phyloP scores from a whole-genome alignment of 176 grass and related monocot genomes.

The Aechmea fasciata region DNA sequence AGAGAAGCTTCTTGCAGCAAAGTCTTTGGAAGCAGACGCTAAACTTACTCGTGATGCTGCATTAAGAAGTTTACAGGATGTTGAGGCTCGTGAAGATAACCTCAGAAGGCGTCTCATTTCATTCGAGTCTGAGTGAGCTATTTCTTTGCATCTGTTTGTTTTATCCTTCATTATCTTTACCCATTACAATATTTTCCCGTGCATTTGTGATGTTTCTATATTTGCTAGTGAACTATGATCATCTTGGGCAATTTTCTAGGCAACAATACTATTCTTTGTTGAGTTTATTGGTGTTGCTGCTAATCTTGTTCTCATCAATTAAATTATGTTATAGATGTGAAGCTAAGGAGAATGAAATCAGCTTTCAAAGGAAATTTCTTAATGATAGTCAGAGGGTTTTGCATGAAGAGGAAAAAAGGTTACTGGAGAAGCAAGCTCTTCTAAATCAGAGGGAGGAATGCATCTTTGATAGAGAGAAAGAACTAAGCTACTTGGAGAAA shows the following conservation, averaged over 20 bases:
- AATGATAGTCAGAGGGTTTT: conserved; percentile 65
- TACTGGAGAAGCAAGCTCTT: conserved; percentile 49
- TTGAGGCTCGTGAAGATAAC: conserved; percentile 75
- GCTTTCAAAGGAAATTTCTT: conserved; percentile 41
- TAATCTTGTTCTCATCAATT: conserved; percentile 8
- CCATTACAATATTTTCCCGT: too few relatives aligned
- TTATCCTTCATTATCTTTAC: too few relatives aligned
- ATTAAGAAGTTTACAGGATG: conserved; percentile 61
- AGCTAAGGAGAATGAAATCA: conserved; percentile 70
- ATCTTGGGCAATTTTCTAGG: background rate
- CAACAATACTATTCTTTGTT: background rate
- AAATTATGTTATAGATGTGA: conserved; percentile 39
- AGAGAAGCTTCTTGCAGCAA: conserved; percentile 51
- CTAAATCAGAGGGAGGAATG: conserved; percentile 70
- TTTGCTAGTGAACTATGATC: too few relatives aligned
- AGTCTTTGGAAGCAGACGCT: conserved; percentile 54
- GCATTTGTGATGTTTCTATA: too few relatives aligned
- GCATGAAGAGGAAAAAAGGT: conserved; percentile 56
- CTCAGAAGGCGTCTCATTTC: conserved; percentile 48
- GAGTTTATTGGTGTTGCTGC: conserved; percentile 10
- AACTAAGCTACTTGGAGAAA: conserved; percentile 51
- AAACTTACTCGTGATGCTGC: conserved; percentile 30
- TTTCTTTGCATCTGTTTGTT: too few relatives aligned
- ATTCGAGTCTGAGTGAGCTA: conserved; percentile 57
- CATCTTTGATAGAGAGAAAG: conserved; percentile 51